Evolutionary conservation across 768 basidiomycete species (phyloP).

Genomic region (Candolleomyces eurysporus): DNA sequence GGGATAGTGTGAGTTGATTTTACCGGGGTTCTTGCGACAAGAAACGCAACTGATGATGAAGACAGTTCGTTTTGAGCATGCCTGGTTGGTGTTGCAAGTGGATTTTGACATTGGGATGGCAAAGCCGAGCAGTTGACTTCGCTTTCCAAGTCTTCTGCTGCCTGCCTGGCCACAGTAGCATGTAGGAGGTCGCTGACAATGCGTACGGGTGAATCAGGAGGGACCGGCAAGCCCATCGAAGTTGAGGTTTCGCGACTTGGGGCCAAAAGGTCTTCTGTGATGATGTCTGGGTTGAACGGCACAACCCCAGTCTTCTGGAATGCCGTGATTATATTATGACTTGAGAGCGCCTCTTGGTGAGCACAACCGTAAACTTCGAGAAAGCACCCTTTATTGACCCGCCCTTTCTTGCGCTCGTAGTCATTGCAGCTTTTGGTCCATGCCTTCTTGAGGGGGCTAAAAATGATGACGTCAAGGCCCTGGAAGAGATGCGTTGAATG

Average conservation of each 20-base stretch:
- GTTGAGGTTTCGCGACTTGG: slow-evolving; percentile 26
- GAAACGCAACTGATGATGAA: too few relatives aligned
- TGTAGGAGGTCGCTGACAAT: slow-evolving; percentile 6
- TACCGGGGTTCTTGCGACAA: too few relatives aligned
- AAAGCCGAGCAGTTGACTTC: too few relatives aligned
- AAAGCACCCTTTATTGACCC: slow-evolving; percentile 18
- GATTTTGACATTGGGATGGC: too few relatives aligned
- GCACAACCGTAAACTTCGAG: slow-evolving; percentile 27
- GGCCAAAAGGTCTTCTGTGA: slow-evolving; percentile 27
- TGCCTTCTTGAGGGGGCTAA: slow-evolving; percentile 24
- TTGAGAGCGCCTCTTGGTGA: slow-evolving; percentile 22
- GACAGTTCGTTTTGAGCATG: too few relatives aligned
- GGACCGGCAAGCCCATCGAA: slow-evolving; percentile 17
- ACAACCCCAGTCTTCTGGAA: slow-evolving; percentile 15
- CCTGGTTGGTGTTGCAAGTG: too few relatives aligned
- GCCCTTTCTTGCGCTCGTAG: background rate
- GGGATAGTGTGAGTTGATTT: too few relatives aligned
- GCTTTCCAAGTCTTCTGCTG: too few relatives aligned
- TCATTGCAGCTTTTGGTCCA: slow-evolving; percentile 22
- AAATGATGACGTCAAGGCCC: slow-evolving; percentile 41
- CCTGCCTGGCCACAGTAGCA: too few relatives aligned
- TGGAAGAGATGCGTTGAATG: slow-evolving; percentile 46
- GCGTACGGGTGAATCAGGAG: slow-evolving; percentile 20
- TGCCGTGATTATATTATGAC: slow-evolving; percentile 24
- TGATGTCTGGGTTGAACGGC: slow-evolving; percentile 26